Conservation (phyloP, 2,329 filamentous ascomycete genomes). For the Akanthomyces dipterigenus region DNA sequence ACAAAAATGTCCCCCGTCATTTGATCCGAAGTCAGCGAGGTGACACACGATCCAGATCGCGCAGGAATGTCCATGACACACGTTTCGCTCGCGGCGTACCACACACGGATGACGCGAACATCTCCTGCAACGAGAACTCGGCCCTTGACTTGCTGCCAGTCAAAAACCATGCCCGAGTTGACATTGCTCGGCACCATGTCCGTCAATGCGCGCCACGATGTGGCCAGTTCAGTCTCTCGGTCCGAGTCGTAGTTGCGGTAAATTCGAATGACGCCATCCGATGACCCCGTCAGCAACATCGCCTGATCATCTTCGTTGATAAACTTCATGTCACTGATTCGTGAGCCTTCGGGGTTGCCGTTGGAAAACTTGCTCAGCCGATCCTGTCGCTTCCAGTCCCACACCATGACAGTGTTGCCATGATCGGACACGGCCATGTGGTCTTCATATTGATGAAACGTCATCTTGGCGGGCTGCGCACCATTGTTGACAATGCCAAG, state of each 20-base stretch:
- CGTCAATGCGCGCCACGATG: conserved; percentile 84
- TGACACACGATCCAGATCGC: conserved; percentile 90
- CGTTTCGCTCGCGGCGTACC: conserved; percentile 90
- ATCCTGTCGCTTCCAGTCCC: conserved; percentile 81
- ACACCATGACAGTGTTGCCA: conserved; percentile 80
- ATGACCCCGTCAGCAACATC: conserved; percentile 88
- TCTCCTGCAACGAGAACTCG: conserved; percentile 93
- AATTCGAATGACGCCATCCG: conserved; percentile 87
- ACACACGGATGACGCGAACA: conserved; percentile 89
- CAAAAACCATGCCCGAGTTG: conserved; percentile 92
- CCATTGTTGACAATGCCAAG: conserved; percentile 81
- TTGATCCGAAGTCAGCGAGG: conserved; percentile 91
- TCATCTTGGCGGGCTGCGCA: conserved; percentile 84
- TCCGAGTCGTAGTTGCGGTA: conserved; percentile 86
- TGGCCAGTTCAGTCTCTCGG: conserved; percentile 73
- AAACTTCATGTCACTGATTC: conserved; percentile 90
- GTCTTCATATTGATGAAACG: conserved; percentile 96
- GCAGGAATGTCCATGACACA: conserved; percentile 92
- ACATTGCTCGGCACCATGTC: conserved; percentile 91
- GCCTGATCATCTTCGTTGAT: conserved; percentile 98
- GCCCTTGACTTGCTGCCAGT: conserved; percentile 98
- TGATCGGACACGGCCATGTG: conserved; percentile 92
- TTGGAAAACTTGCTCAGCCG: conserved; percentile 84
- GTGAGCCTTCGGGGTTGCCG: conserved; percentile 83
- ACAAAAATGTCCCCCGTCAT: conserved; percentile 96